Percentiles rank a stretch among this genome's conserved stretches.
Conservation (phyloP, 345 rosid species). For the Populus euphratica region DNA sequence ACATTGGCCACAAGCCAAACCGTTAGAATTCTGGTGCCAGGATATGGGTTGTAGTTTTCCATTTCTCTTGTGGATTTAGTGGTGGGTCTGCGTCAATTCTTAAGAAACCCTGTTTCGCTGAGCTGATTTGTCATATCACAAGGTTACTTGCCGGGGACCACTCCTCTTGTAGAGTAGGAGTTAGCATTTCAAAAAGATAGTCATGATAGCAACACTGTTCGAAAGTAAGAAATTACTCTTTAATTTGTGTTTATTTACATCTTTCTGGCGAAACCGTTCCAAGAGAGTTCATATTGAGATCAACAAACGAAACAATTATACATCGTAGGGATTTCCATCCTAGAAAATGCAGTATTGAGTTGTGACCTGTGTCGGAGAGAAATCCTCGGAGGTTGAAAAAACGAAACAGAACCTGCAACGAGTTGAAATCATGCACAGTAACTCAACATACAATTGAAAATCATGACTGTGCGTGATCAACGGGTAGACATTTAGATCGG, state of each 20-base stretch:
- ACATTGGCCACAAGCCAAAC: not conserved
- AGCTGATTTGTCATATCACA: not conserved
- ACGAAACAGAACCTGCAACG: not conserved
- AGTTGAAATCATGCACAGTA: not conserved
- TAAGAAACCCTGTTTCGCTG: not conserved
- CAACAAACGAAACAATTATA: not conserved
- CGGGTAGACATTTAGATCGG: conserved; percentile 46
- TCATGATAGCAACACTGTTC: not conserved
- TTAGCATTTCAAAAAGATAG: not conserved
- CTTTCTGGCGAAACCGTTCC: not conserved
- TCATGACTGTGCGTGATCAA: conserved; percentile 29
- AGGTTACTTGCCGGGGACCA: not conserved
- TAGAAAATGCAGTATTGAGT: not conserved
- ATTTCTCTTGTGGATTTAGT: not conserved
- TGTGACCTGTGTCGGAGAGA: not conserved
- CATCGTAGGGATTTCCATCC: not conserved
- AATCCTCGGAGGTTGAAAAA: not conserved
- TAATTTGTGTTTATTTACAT: not conserved
- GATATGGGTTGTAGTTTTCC: not conserved
- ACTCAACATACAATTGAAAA: not conserved
- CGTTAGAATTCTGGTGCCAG: not conserved
- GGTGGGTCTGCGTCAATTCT: not conserved
- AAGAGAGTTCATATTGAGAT: not conserved
- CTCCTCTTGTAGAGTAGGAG: not conserved
- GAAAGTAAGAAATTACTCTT: not conserved